Evolutionary conservation across 192 early-diverging fungal genomes (phyloP).

Genomic region (Rhizophagus clarus): DNA sequence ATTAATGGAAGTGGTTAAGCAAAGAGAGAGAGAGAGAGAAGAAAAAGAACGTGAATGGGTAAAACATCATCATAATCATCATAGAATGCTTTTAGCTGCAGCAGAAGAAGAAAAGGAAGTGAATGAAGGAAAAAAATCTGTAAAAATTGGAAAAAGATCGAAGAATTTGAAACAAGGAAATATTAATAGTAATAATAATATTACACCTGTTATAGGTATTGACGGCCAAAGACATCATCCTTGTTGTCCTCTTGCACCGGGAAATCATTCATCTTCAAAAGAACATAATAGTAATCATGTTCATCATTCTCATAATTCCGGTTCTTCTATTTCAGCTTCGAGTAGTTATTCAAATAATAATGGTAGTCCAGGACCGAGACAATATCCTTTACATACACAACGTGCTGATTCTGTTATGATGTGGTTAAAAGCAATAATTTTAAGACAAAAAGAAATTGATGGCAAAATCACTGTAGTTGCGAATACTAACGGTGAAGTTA

Average conservation of each 20-base stretch:
- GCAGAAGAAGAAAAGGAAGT: slow-evolving; percentile 18
- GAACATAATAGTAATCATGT: not conserved
- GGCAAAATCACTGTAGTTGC: not conserved
- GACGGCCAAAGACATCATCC: slow-evolving; percentile 29
- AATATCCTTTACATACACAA: slow-evolving; percentile 26
- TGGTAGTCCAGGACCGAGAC: slow-evolving; percentile 6
- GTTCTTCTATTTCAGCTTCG: not conserved
- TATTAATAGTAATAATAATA: not conserved
- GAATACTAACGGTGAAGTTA: not conserved
- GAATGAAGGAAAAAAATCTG: not conserved
- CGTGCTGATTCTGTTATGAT: slow-evolving; percentile 17
- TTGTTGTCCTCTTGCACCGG: slow-evolving; percentile 30
- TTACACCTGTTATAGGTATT: slow-evolving; percentile 25
- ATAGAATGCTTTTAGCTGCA: slow-evolving; percentile 20
- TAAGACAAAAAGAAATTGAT: slow-evolving; percentile 12
- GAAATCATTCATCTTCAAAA: slow-evolving; percentile 15
- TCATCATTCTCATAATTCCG: not conserved
- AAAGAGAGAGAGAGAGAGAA: slow-evolving; percentile 30
- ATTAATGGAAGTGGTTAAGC: slow-evolving; percentile 22
- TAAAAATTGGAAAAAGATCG: slow-evolving; percentile 18
- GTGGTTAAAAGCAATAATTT: slow-evolving; percentile 19
- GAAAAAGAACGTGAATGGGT: slow-evolving; percentile 32
- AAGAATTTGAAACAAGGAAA: slow-evolving; percentile 10
- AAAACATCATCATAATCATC: slow-evolving; percentile 28
- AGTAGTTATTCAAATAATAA: not conserved